These are phyloP conservation scores for Coemansia sp. DNA, from an alignment of 192 early-diverging fungal species.

Conservation along the genomic window DNA sequence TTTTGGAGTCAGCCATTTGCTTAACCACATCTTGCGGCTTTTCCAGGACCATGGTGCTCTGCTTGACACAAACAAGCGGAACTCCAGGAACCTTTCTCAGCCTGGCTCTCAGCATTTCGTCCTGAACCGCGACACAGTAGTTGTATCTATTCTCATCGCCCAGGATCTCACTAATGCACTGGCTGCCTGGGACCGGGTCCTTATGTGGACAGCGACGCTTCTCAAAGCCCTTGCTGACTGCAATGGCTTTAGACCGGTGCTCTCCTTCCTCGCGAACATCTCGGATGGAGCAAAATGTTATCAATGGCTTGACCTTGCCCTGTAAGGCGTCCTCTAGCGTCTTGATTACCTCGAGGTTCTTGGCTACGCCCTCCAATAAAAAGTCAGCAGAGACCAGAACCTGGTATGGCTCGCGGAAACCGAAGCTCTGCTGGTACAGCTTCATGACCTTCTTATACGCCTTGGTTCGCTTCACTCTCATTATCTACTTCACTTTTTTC, in stretches of 20 bases:
- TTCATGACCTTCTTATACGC: conserved; percentile 79
- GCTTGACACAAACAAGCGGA: conserved; percentile 84
- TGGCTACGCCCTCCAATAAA: conserved; percentile 63
- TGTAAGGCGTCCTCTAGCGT: conserved; percentile 65
- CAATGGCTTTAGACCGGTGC: conserved; percentile 60
- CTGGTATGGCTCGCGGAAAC: conserved; percentile 93
- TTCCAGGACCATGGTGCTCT: conserved; percentile 78
- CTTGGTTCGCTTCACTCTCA: conserved; percentile 86
- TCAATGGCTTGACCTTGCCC: conserved; percentile 64
- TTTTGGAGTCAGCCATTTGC: conserved; percentile 35
- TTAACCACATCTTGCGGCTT: conserved; percentile 62
- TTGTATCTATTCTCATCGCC: conserved; percentile 74
- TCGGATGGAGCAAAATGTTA: conserved; percentile 74
- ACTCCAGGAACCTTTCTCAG: conserved; percentile 77
- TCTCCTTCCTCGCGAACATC: conserved; percentile 69
- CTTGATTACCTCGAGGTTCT: conserved; percentile 65
- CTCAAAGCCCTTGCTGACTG: conserved; percentile 71
- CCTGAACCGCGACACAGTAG: conserved; percentile 87
- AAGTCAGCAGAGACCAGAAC: conserved; percentile 86
- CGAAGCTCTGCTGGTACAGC: conserved; percentile 77
- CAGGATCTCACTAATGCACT: conserved; percentile 79
- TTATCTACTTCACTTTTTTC: conserved; percentile 30
- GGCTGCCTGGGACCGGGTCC: conserved; percentile 55
- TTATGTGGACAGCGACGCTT: conserved; percentile 79
- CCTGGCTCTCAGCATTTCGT: conserved; percentile 60